These are phyloP conservation scores for Fusarium beomiforme DNA, from an alignment of 2,329 filamentous ascomycete species.

Conservation along the genomic window DNA sequence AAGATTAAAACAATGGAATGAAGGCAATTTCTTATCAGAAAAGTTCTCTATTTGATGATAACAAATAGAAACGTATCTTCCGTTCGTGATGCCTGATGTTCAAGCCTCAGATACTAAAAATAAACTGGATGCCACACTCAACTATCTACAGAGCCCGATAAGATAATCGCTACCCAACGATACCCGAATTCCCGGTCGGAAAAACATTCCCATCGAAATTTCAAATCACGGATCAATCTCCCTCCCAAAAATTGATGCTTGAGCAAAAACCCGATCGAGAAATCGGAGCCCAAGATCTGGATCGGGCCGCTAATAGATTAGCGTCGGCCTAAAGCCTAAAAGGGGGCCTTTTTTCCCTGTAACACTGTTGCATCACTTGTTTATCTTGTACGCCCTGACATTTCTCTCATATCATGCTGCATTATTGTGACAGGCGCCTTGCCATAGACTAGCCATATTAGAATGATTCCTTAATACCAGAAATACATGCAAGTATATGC, in stretches of 20 bases:
- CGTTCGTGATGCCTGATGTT: too few relatives aligned
- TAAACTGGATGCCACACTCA: not conserved
- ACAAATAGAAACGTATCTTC: too few relatives aligned
- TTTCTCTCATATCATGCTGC: not conserved
- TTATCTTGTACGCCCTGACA: not conserved
- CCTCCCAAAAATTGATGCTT: not conserved
- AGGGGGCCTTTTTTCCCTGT: not conserved
- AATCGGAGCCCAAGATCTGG: conserved; percentile 6
- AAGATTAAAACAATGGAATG: too few relatives aligned
- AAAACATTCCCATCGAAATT: not conserved
- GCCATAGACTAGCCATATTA: not conserved
- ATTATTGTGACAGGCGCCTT: not conserved
- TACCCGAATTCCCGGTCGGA: not conserved
- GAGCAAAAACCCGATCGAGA: not conserved
- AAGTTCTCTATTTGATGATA: too few relatives aligned
- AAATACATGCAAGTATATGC: not conserved
- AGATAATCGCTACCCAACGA: fast-evolving
- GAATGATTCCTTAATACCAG: not conserved
- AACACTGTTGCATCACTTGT: not conserved
- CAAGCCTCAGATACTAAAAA: not conserved
- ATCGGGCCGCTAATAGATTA: conserved; percentile 14
- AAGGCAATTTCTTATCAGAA: too few relatives aligned
- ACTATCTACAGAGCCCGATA: not conserved
- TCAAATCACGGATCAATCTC: not conserved
- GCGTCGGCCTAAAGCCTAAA: not conserved